Evolutionary conservation across 371 early-diverging fungal genomes (phyloP), one percentile per base, ranked within the genome.

Genomic region (Funneliformis caledonium): DNA sequence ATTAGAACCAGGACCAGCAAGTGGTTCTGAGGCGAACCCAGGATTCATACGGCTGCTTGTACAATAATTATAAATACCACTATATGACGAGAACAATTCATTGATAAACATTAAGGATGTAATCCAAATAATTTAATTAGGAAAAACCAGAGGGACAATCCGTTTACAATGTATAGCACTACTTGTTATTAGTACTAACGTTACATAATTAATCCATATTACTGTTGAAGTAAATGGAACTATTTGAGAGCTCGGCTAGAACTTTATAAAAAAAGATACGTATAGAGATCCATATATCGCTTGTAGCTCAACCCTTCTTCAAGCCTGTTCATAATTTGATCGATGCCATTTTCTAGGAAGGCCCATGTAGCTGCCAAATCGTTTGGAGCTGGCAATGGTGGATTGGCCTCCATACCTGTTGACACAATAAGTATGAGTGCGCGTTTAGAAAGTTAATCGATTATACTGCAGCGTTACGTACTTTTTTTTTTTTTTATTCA

Each of bases 41-140:
- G 70, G 81, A 67, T 76, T 76, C 64, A 75, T 83, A 47, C 83
- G 86, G 52, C 88, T 85, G 72, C 88, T 84, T 14, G 89, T 94
- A 87, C 96, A 96, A 85, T 93, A 93, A 83, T 96, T 93, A 87
- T 96, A 95, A 70, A 95, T 94, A 82, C 90, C 90, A 83, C 96
- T 96, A 82, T 10, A 69, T 33, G 8, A 65, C 56, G 52, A 42
- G 56, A 73, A 52, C 3, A 31, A 31, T 82, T 0, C 37, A 37
- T 37, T 37, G 37, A 37, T 37, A 37, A 37, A 12, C 14, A 9
- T 65, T 33, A 65, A 65, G 65, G 65, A 64, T 14, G 14, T 4
- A 64, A 64, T 22, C 37, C 37, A 31, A 31, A n/a, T 64, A 64
- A 22, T 31, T 52, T 47, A 61, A 31, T 59, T n/a, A 68, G 12